A percentile compares a stretch with the other conserved stretches of the same genome.
phyloP scores from a whole-genome alignment of 148 eudicot genomes.

The Fagopyrum homotropicum region DNA sequence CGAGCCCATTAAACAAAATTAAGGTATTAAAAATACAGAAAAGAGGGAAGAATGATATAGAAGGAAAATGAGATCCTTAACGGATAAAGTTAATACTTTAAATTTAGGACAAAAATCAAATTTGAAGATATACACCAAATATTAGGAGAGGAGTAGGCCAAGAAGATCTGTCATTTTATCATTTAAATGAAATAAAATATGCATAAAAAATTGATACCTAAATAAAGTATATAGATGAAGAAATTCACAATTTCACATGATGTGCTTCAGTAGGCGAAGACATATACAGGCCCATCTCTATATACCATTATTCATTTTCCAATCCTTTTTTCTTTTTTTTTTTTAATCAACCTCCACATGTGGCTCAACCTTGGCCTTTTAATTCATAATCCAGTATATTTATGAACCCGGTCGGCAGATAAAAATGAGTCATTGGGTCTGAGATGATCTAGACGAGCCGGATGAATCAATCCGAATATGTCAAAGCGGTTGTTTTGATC shows the following conservation, averaged over 20 bases:
- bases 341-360: background rate
- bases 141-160: slow-evolving; percentile 6
- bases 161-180: background rate
- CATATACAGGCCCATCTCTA: slow-evolving; percentile 3
- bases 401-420: no score
- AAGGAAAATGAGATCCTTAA: background rate
- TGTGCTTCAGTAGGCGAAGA: background rate
- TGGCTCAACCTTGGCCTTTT: slow-evolving; percentile 7
- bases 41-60: background rate
- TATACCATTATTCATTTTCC: background rate
- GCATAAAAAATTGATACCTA: background rate
- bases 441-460: no score
- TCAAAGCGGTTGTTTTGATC: background rate
- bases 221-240: background rate
- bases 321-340: background rate
- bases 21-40: background rate
- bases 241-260: background rate
- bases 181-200: background rate
- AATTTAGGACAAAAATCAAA: background rate
- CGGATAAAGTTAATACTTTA: background rate
- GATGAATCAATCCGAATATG: background rate
- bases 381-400: no score
- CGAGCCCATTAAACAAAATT: background rate
- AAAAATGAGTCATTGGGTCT: no score
- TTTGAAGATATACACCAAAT: background rate